These are phyloP conservation scores for Cantharellus anzutake DNA, from an alignment of 768 basidiomycete genomes.

Conservation along the genomic window DNA sequence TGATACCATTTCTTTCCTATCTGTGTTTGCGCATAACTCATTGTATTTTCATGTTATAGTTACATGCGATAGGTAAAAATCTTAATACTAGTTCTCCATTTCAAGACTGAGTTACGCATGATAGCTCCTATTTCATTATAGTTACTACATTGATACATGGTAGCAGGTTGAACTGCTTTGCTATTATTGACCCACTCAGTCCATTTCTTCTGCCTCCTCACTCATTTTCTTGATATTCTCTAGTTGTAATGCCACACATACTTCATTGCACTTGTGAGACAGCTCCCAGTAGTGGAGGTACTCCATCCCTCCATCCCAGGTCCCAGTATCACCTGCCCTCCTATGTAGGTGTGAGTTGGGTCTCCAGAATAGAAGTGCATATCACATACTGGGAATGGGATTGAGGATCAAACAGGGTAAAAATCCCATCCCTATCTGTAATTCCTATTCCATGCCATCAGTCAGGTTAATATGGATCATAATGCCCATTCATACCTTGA, in stretches of 20 bases:
- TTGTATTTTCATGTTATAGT: too few relatives aligned
- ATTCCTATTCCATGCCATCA: neutral
- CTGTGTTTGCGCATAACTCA: too few relatives aligned
- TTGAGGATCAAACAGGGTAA: constrained; percentile 1
- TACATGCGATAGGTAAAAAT: too few relatives aligned
- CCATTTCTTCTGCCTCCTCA: neutral
- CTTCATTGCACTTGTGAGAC: neutral
- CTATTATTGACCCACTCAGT: neutral
- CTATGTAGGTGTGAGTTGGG: neutral
- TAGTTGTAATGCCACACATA: neutral
- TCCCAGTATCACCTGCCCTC: neutral
- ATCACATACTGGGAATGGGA: neutral
- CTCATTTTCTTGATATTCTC: neutral
- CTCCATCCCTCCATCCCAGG: neutral
- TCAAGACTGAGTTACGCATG: neutral
- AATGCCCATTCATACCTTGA: constrained; percentile 11
- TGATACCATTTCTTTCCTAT: too few relatives aligned
- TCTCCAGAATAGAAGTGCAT: neutral
- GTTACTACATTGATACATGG: neutral
- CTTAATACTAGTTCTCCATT: neutral
- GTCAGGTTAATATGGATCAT: neutral
- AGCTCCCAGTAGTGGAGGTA: neutral
- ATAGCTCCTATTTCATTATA: neutral
- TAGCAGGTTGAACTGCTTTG: neutral
- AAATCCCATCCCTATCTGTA: neutral